Conservation (phyloP, 2,329 filamentous ascomycete genomes). For the Neonectria sp. region DNA sequence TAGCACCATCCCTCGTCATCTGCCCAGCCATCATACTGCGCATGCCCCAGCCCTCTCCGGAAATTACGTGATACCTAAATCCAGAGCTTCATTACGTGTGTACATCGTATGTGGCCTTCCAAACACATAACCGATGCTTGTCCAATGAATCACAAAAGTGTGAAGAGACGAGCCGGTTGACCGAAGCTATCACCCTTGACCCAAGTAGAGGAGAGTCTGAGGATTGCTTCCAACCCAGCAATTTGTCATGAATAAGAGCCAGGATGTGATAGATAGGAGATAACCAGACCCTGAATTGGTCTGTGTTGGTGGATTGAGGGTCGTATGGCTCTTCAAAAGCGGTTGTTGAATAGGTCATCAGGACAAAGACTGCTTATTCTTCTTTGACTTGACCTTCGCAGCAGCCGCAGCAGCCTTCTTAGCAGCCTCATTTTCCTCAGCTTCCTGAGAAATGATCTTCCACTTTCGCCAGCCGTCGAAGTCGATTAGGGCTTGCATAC, state of each 20-base stretch:
- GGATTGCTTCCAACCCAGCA: not conserved
- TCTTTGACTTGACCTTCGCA: slow-evolving; percentile 60
- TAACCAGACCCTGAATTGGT: not conserved
- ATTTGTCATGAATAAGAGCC: not conserved
- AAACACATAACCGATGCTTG: not conserved
- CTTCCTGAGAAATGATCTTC: slow-evolving; percentile 82
- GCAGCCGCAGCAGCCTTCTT: slow-evolving; percentile 57
- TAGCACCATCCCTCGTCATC: slow-evolving; percentile 8
- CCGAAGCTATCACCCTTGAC: not conserved
- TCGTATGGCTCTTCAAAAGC: not conserved
- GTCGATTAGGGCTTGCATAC: slow-evolving; percentile 99
- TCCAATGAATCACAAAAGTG: not conserved
- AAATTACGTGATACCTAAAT: slow-evolving; percentile 24
- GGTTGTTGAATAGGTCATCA: slow-evolving; percentile 22
- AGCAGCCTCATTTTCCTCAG: slow-evolving; percentile 58
- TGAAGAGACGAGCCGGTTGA: not conserved
- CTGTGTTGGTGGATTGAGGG: not conserved
- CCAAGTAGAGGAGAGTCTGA: not conserved
- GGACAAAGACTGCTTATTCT: slow-evolving; percentile 57
- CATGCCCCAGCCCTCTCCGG: slow-evolving; percentile 9
- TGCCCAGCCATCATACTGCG: slow-evolving; percentile 10
- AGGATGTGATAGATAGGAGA: not conserved
- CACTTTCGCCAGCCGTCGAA: slow-evolving; percentile 98
- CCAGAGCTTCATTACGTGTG: slow-evolving; percentile 18
- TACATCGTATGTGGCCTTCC: slow-evolving; percentile 5